Conservation (phyloP, 495 filamentous ascomycete genomes). For the Arthonia radiata region DNA sequence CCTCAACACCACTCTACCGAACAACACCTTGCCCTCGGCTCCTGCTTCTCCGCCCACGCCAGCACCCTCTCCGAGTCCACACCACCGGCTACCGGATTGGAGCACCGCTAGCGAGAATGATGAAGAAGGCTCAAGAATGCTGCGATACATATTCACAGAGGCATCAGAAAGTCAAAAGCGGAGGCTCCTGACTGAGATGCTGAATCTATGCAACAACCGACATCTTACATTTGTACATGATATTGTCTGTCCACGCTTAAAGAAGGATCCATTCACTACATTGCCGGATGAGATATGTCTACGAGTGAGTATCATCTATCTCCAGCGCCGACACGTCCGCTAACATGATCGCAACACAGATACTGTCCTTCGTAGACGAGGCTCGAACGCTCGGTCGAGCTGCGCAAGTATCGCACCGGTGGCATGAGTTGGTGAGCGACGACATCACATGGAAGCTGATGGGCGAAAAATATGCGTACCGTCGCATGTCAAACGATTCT, state of each 20-base stretch:
- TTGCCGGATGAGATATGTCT: slow-evolving; percentile 84
- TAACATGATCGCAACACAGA: slow-evolving; percentile 20
- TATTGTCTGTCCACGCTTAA: slow-evolving; percentile 72
- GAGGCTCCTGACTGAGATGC: slow-evolving; percentile 50
- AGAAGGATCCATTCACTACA: slow-evolving; percentile 80
- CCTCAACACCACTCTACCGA: slow-evolving; percentile 22
- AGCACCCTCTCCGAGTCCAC: slow-evolving; percentile 40
- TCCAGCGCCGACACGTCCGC: no score
- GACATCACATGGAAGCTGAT: slow-evolving; percentile 96
- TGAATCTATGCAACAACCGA: slow-evolving; percentile 82
- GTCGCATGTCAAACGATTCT: slow-evolving; percentile 29
- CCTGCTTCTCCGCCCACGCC: slow-evolving; percentile 45
- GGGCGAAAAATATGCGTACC: slow-evolving; percentile 78
- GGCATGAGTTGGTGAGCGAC: slow-evolving; percentile 80
- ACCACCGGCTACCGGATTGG: slow-evolving; percentile 33
- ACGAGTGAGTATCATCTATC: slow-evolving; percentile 34
- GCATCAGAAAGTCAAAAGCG: slow-evolving; percentile 29
- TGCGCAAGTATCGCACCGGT: slow-evolving; percentile 76
- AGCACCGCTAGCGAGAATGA: slow-evolving; percentile 31
- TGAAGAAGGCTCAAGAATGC: slow-evolving; percentile 26
- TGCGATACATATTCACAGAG: slow-evolving; percentile 27
- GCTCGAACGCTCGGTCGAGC: slow-evolving; percentile 75
- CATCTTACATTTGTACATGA: slow-evolving; percentile 86
- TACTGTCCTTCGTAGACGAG: slow-evolving; percentile 85
- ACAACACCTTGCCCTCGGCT: slow-evolving; percentile 36